These are phyloP conservation scores for Cladophialophora exuberans DNA, from an alignment of 2,329 filamentous ascomycete genomes.

Conservation along the genomic window DNA sequence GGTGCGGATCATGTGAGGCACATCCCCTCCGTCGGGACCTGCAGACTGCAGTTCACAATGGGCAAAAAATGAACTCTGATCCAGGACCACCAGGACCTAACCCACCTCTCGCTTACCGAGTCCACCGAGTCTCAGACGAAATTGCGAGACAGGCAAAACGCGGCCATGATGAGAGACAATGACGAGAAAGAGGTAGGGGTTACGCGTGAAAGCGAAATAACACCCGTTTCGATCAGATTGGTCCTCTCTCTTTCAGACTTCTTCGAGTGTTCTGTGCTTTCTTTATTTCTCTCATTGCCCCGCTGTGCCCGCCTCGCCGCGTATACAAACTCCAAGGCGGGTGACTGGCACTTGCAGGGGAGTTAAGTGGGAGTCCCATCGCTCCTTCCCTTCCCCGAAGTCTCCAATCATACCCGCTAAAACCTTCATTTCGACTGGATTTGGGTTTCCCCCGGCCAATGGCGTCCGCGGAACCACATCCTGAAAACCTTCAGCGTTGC, in stretches of 20 bases:
- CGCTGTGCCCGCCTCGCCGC: no score
- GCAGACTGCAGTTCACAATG: no score
- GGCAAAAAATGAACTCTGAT: conserved; percentile 1
- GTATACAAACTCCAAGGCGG: no score
- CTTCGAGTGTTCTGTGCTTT: neutral
- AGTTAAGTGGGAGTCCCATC: no score
- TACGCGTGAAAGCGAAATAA: neutral
- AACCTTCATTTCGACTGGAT: no score
- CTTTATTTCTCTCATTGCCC: no score
- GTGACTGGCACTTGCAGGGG: no score
- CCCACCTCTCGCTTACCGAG: conserved; percentile 10
- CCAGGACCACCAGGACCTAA: conserved; percentile 12
- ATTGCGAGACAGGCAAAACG: conserved; percentile 1
- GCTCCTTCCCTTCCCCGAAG: no score
- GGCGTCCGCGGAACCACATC: no score
- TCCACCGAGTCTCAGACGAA: conserved; percentile 18
- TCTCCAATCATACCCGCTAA: no score
- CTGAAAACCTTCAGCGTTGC: no score
- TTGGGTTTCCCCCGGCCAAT: no score
- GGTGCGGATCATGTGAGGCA: conserved; percentile 2
- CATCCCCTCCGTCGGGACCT: conserved; percentile 16
- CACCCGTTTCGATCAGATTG: neutral
- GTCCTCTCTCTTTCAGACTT: neutral
- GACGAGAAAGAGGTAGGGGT: conserved; percentile 1
- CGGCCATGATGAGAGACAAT: conserved; percentile 6